phyloP scores from a whole-genome alignment of 352 stramenopile species.

The Phytophthora sp. region DNA sequence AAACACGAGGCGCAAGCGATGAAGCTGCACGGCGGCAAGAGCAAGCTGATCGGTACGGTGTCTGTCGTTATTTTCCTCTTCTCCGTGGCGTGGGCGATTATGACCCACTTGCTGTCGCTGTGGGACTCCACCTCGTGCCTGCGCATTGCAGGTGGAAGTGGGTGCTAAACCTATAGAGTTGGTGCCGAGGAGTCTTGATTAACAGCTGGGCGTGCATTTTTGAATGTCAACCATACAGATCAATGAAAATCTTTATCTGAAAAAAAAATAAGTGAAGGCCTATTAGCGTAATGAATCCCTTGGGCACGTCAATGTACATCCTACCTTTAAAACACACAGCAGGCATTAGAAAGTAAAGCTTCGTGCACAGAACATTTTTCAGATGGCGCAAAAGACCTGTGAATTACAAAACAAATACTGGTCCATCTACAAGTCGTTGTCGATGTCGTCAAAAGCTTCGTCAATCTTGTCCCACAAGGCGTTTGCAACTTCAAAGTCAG shows the following conservation, averaged over 20 bases:
- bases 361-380: not conserved
- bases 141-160: conserved; percentile 39
- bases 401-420: not conserved
- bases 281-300: too few species aligned
- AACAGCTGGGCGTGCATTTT: too few species aligned
- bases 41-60: conserved; percentile 26
- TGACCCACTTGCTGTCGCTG: conserved; percentile 48
- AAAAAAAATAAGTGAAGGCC: too few species aligned
- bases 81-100: conserved; percentile 43
- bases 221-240: too few species aligned
- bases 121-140: conserved; percentile 45
- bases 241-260: too few species aligned
- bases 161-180: conserved; percentile 8
- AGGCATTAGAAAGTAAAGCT: too few species aligned
- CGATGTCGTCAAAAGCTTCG: conserved; percentile 62
- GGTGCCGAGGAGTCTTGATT: too few species aligned
- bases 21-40: conserved; percentile 36
- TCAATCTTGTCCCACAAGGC: conserved; percentile 76
- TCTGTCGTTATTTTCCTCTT: conserved; percentile 31
- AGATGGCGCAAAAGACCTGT: not conserved
- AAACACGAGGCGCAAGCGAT: conserved; percentile 46
- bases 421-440: conserved; percentile 46
- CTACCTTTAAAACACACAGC: too few species aligned
- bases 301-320: too few species aligned
- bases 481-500: conserved; percentile 68